These are phyloP conservation scores for Xylaria sp. DNA, from an alignment of 2,329 filamentous ascomycete genomes.

Conservation along the genomic window DNA sequence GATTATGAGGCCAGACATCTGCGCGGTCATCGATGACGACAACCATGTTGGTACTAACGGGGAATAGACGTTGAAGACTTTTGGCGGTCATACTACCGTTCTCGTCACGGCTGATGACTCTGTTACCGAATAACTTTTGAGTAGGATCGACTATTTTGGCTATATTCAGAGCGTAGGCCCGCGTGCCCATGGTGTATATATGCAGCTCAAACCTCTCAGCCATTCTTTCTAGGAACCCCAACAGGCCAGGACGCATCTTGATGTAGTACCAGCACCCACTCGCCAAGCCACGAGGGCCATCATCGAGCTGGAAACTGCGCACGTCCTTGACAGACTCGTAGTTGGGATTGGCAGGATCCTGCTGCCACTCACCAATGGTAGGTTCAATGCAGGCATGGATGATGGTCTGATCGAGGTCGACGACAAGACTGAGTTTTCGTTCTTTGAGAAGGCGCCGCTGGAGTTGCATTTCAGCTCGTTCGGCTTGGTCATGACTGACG, in stretches of 20 bases:
- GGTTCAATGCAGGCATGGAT: constrained; percentile 98
- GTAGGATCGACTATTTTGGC: constrained; percentile 92
- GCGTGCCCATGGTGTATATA: constrained; percentile 98
- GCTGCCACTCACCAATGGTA: constrained; percentile 94
- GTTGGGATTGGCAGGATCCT: constrained; percentile 86
- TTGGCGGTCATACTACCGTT: constrained; percentile 93
- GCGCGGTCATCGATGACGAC: constrained; percentile 97
- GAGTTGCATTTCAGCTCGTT: constrained; percentile 80
- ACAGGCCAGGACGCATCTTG: constrained; percentile 88
- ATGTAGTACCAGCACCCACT: constrained; percentile 96
- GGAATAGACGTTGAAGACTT: constrained; percentile 87
- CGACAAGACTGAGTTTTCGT: constrained; percentile 88
- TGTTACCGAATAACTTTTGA: constrained; percentile 86
- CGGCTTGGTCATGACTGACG: constrained; percentile 82
- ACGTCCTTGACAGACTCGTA: constrained; percentile 90
- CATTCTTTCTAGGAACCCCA: constrained; percentile 71
- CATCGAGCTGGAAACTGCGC: constrained; percentile 86
- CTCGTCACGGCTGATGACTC: constrained; percentile 95
- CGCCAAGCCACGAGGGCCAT: constrained; percentile 71
- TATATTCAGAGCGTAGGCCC: constrained; percentile 92
- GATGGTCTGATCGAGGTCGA: constrained; percentile 97
- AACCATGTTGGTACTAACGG: constrained; percentile 98
- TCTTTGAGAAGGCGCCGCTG: constrained; percentile 81
- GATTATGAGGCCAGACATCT: constrained; percentile 93
- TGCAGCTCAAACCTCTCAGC: constrained; percentile 81